Base-by-base conservation (phyloP, 257 asterid genomes). In the Paulownia fortunei region DNA sequence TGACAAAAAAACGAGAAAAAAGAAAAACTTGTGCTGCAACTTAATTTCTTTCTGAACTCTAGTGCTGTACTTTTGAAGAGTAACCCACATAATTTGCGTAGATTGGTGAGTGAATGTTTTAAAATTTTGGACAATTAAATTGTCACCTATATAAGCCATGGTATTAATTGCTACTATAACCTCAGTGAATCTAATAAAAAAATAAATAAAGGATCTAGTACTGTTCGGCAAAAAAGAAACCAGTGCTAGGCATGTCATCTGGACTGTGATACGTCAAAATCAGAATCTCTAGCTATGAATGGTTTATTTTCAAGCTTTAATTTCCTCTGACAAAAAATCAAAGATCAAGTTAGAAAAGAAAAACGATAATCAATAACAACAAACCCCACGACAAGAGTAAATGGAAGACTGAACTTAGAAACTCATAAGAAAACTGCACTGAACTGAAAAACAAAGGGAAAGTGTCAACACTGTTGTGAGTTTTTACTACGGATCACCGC, bases 251-350 rank as follows among this genome's bases (percentile, higher is more conserved):
- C 87, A 81, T 82, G 86, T 80, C 85, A 82, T 80, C 80, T 82
- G 84, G 79, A 36, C 74, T 49, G 47, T 78, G 95, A 84, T 56
- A 79, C 11, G 92, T 88, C 90, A 81, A 86, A 87, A 86, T 86
- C 95, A 88, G 88, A 86, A 90, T 85, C 91, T 86, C 70, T 44
- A 54, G 67, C 84, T 37, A 61, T 80, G 80, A 86, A 82, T 51
- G 79, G 73, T 80, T 84, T 70, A 69, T 41, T 69, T 78, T 78
- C 77, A 82, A 81, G 84, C 81, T 81, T 61, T 34, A 76, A 54
- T 84, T 82, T 80, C 72, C 9, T 80, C 92, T 81, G 90, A 87
- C 94, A 86, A 64, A n/a, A 70, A 74, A 66, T 64, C 65, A 84
- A 78, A 73, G 76, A 81, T 72, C 41, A 67, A 54, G 19, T 56